These are phyloP conservation scores for Apiospora arundinis DNA, from an alignment of 2,329 filamentous ascomycete genomes.

Conservation along the genomic window DNA sequence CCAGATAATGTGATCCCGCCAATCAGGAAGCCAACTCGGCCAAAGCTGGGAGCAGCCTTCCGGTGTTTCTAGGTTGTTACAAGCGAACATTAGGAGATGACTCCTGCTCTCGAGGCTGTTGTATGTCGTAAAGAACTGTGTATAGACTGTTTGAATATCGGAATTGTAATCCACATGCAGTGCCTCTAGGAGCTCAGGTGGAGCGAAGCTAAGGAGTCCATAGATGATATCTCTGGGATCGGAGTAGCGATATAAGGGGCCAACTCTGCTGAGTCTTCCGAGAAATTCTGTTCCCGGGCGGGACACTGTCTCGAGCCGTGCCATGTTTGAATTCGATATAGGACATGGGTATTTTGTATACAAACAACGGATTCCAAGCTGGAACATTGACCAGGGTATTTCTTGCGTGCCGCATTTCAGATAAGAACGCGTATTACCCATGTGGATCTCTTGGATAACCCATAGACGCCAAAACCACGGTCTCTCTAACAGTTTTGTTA, in stretches of 20 bases:
- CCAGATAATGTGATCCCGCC: not conserved
- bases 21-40: not conserved
- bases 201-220: not conserved
- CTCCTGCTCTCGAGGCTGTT: not conserved
- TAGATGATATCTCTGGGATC: not conserved
- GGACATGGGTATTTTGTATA: not conserved
- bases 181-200: not conserved
- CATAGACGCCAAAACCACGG: not conserved
- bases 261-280: rapidly evolving
- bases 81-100: not conserved
- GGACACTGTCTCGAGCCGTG: not conserved
- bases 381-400: not conserved
- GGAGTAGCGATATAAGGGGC: not conserved
- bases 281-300: not conserved
- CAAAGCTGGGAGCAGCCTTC: not conserved
- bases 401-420: not conserved
- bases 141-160: not conserved
- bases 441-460: not conserved
- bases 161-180: not conserved
- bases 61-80: too few relatives aligned
- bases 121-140: not conserved
- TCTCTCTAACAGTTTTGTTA: not conserved
- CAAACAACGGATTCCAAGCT: not conserved
- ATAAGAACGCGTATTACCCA: not conserved
- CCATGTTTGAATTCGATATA: rapidly evolving